Conservation (phyloP, 805 yeast genomes). For the Hanseniaspora meyeri region DNA sequence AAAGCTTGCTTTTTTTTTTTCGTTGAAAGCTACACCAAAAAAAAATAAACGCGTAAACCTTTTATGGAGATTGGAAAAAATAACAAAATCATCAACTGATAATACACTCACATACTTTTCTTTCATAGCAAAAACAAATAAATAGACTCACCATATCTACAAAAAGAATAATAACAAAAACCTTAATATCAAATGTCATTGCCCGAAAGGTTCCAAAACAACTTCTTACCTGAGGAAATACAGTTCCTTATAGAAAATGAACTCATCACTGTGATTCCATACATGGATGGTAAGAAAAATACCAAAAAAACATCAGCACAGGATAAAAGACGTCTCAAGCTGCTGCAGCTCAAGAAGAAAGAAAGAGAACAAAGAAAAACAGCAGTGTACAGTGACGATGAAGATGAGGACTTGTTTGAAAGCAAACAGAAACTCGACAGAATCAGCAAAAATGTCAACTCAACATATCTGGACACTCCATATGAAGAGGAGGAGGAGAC, state of each 20-base stretch:
- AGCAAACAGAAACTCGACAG: background rate
- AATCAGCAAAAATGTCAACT: background rate
- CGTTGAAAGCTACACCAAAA: too few relatives aligned
- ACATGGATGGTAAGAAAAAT: slow-evolving; percentile 30
- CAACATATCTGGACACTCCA: background rate
- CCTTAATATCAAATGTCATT: slow-evolving; percentile 42
- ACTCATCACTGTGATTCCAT: slow-evolving; percentile 59
- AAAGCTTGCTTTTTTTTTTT: too few relatives aligned
- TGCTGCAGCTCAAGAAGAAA: background rate
- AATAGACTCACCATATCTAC: too few relatives aligned
- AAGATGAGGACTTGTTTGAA: background rate
- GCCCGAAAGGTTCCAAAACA: slow-evolving; percentile 41
- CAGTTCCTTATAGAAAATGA: slow-evolving; percentile 80
- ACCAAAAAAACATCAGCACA: background rate
- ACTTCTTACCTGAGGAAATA: slow-evolving; percentile 64
- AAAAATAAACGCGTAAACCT: too few relatives aligned
- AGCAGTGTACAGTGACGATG: slow-evolving; percentile 12
- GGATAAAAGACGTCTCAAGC: background rate
- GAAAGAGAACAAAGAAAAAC: background rate
- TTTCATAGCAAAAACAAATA: too few relatives aligned
- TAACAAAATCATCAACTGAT: too few relatives aligned
- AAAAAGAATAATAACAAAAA: too few relatives aligned
- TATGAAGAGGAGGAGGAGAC: background rate
- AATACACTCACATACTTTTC: too few relatives aligned
- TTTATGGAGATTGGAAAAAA: too few relatives aligned